Evolutionary conservation across 495 filamentous ascomycete species (phyloP).

Genomic region (Penicillium steckii): DNA sequence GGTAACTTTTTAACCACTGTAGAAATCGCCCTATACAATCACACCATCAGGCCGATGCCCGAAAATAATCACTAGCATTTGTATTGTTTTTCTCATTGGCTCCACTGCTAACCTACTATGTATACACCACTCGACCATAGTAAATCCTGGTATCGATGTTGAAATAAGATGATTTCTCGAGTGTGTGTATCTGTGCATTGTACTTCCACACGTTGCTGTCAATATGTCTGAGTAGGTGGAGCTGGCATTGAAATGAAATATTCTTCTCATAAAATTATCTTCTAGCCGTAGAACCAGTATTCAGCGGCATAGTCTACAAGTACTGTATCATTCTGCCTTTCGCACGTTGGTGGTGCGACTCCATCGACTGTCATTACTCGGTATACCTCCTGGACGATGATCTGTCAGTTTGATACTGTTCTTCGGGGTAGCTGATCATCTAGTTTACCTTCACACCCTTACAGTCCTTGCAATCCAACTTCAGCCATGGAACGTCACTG

Average conservation of each 20-base stretch:
- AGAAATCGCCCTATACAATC: too few species aligned
- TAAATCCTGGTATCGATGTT: too few species aligned
- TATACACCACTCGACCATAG: too few species aligned
- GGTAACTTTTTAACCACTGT: too few species aligned
- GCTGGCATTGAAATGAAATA: too few species aligned
- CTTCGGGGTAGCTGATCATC: background rate
- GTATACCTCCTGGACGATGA: slow-evolving; percentile 57
- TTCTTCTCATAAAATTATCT: background rate
- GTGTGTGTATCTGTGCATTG: too few species aligned
- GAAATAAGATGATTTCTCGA: too few species aligned
- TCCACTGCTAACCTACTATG: too few species aligned
- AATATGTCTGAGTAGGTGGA: background rate
- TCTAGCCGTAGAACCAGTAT: slow-evolving; percentile 66
- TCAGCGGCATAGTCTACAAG: slow-evolving; percentile 64
- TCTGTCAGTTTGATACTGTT: slow-evolving; percentile 4
- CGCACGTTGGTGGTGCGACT: slow-evolving; percentile 45
- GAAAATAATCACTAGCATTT: too few species aligned
- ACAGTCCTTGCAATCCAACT: slow-evolving; percentile 45
- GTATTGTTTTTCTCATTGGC: too few species aligned
- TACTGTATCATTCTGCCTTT: slow-evolving; percentile 33
- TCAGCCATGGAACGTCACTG: slow-evolving; percentile 63
- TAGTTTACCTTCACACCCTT: slow-evolving; percentile 39
- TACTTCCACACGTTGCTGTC: too few species aligned
- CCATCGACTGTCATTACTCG: slow-evolving; percentile 70
- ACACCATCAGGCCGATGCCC: too few species aligned